A percentile compares a stretch with the other conserved stretches of the same genome.
Conservation (phyloP, 257 asterid genomes). For the Fraxinus pennsylvanica region DNA sequence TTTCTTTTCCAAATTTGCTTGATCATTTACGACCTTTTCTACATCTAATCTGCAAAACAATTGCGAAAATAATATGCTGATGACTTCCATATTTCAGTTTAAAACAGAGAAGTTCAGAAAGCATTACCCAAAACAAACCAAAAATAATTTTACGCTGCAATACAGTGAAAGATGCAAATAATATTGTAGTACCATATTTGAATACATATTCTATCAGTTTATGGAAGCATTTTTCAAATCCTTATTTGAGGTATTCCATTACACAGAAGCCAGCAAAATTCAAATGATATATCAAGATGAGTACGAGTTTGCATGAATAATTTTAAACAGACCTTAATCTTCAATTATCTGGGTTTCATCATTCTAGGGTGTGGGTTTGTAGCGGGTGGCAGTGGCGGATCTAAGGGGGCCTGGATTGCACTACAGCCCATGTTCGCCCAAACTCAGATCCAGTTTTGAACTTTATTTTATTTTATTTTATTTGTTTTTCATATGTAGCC, state of each 20-base stretch:
- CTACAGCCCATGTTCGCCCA: too few relatives aligned
- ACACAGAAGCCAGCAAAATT: not conserved
- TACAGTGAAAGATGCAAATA: not conserved
- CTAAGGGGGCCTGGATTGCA: too few relatives aligned
- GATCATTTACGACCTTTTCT: slow-evolving; percentile 59
- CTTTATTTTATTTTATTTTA: too few relatives aligned
- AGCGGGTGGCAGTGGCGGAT: not conserved
- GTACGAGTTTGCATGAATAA: not conserved
- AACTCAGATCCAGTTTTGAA: too few relatives aligned
- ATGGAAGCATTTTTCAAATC: not conserved
- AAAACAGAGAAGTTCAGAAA: not conserved
- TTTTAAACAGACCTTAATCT: not conserved
- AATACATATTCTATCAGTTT: not conserved
- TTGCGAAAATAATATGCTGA: not conserved
- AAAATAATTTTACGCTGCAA: not conserved
- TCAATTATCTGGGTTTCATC: not conserved
- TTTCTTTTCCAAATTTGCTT: slow-evolving; percentile 61
- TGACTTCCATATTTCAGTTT: too few relatives aligned
- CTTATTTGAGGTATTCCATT: not conserved
- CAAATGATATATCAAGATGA: not conserved
- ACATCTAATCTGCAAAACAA: slow-evolving; percentile 63
- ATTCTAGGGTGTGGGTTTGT: not conserved
- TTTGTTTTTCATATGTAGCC: too few relatives aligned
- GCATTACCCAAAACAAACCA: not conserved
- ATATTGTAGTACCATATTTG: not conserved